Conservation (phyloP, 352 stramenopile genomes). For the Thalassiosira mediterranea region DNA sequence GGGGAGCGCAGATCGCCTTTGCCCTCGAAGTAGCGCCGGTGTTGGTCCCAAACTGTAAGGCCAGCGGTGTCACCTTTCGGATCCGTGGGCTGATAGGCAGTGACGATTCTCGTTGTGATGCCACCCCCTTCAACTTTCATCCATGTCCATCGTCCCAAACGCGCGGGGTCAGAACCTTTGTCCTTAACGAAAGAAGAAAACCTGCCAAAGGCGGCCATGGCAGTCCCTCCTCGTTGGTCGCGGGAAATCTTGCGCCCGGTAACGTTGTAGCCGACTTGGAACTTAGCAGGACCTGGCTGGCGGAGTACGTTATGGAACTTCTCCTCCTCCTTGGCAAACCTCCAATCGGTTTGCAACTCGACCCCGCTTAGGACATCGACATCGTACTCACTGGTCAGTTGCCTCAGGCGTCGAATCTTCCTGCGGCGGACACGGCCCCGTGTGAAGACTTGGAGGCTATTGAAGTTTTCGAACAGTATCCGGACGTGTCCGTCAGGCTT, state of each 20-base stretch:
- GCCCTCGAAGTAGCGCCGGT: not conserved
- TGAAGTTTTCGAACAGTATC: conserved; percentile 19
- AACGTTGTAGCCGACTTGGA: conserved; percentile 5
- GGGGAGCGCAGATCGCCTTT: not conserved
- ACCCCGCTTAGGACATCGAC: conserved; percentile 3
- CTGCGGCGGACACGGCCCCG: no score
- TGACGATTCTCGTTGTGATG: conserved; percentile 1
- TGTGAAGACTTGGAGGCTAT: conserved; percentile 18
- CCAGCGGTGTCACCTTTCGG: conserved; percentile 11
- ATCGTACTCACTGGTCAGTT: conserved; percentile 12
- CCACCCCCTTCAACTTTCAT: not conserved
- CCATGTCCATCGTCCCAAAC: conserved; percentile 1
- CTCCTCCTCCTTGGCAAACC: not conserved
- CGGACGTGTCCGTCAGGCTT: conserved; percentile 5
- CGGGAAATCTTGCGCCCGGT: not conserved
- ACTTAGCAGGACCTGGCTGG: not conserved
- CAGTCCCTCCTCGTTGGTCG: conserved; percentile 7
- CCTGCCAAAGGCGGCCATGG: not conserved
- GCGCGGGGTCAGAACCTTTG: not conserved
- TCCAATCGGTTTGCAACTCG: conserved; percentile 23
- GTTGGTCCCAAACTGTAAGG: conserved; percentile 5
- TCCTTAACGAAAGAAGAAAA: not conserved
- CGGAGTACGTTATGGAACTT: conserved; percentile 16
- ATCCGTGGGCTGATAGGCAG: conserved; percentile 5
- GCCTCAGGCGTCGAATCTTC: conserved; percentile 10